These are phyloP conservation scores for Hymenoscyphus fructigenus DNA, from an alignment of 2,329 filamentous ascomycete genomes.

Conservation along the genomic window DNA sequence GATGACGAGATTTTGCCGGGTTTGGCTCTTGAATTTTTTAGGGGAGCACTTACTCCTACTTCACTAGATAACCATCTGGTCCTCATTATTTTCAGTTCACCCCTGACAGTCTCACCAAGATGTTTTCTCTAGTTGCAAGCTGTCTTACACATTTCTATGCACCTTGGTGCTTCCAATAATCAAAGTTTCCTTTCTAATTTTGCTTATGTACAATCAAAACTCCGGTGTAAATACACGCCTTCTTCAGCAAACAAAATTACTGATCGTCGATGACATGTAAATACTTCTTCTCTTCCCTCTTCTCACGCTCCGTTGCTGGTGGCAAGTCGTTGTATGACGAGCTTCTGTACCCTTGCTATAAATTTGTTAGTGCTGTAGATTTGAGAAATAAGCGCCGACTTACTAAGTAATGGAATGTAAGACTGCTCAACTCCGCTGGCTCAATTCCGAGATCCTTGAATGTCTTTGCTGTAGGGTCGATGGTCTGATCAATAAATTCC, in stretches of 20 bases:
- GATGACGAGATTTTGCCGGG: slow-evolving; percentile 12
- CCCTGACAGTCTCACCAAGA: background rate
- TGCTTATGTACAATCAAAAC: slow-evolving; percentile 40
- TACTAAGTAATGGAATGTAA: slow-evolving; percentile 93
- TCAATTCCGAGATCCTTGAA: slow-evolving; percentile 92
- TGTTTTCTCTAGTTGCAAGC: background rate
- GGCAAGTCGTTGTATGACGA: slow-evolving; percentile 89
- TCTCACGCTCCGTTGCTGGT: slow-evolving; percentile 92
- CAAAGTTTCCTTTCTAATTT: slow-evolving; percentile 17
- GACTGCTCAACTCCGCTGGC: slow-evolving; percentile 79
- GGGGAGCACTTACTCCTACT: background rate
- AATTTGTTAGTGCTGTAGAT: slow-evolving; percentile 37
- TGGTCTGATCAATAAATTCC: slow-evolving; percentile 89
- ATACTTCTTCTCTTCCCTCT: slow-evolving; percentile 93
- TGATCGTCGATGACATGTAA: slow-evolving; percentile 89
- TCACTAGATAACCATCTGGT: background rate
- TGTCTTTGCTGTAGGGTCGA: slow-evolving; percentile 89
- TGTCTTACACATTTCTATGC: background rate
- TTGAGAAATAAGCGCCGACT: slow-evolving; percentile 38
- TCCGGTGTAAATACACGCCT: slow-evolving; percentile 17
- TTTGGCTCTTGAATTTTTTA: background rate
- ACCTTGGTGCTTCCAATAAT: background rate
- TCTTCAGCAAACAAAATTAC: slow-evolving; percentile 46
- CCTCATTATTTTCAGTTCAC: background rate
- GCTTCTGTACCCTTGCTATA: slow-evolving; percentile 85